Evolutionary conservation across 225 moss, liverwort and hornwort species (phyloP).

Genomic region (Sphagnum contortum): DNA sequence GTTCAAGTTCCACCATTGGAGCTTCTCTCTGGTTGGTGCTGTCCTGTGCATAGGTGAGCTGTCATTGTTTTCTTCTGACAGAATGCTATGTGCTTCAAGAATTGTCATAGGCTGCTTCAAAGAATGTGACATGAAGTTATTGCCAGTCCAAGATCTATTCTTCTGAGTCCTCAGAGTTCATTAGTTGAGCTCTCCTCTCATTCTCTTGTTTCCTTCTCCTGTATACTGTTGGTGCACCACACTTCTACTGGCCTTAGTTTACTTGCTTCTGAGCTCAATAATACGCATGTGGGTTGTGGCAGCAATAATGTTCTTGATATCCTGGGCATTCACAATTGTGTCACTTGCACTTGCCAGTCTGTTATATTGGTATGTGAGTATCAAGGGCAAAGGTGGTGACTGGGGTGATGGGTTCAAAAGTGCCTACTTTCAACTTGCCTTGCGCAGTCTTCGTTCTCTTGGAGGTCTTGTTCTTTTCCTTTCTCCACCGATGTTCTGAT

Average conservation of each 20-base stretch:
- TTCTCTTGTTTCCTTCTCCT: background rate
- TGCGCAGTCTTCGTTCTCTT: conserved; percentile 96
- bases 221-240: background rate
- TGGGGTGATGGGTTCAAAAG: conserved; percentile 99
- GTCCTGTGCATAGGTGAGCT: conserved; percentile 78
- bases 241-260: too few relatives aligned
- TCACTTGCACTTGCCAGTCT: conserved; percentile 76
- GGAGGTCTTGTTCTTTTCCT: conserved; percentile 45
- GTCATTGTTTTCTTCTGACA: background rate
- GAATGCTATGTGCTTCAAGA: background rate
- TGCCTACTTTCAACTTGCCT: conserved; percentile 97
- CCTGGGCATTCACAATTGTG: conserved; percentile 84
- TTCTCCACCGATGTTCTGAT: background rate
- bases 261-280: background rate
- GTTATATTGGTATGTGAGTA: conserved; percentile 98
- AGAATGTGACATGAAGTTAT: background rate
- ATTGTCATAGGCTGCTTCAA: background rate
- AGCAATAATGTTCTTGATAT: conserved; percentile 98
- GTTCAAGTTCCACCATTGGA: conserved; percentile 99
- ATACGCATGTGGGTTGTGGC: conserved; percentile 19
- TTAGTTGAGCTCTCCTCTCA: background rate
- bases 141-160: background rate
- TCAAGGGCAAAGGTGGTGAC: conserved; percentile 99
- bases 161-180: background rate
- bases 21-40: conserved; percentile 86